These are phyloP conservation scores for Cutaneotrichosporon sp. DNA, from an alignment of 1,284 basidiomycete species.

Conservation along the genomic window DNA sequence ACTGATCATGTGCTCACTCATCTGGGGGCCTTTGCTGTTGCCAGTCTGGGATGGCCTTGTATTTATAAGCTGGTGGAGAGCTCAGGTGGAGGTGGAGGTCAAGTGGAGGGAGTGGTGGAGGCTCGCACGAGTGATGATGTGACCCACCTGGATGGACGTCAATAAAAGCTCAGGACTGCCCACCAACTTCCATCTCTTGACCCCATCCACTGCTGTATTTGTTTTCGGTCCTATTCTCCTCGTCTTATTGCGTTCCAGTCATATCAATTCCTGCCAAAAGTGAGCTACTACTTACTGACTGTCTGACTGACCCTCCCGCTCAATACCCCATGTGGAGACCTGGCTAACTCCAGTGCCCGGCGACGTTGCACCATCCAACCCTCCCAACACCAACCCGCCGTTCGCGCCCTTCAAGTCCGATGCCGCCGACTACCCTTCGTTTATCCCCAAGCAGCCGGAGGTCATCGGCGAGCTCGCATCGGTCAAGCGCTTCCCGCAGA, in stretches of 20 bases:
- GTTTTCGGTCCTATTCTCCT: too few species aligned
- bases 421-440: constrained; percentile 10
- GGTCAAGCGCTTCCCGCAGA: constrained; percentile 15
- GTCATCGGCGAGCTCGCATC: constrained; percentile 54
- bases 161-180: neutral
- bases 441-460: constrained; percentile 58
- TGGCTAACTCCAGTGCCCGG: neutral
- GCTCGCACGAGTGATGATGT: neutral
- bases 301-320: neutral
- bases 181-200: neutral
- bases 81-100: neutral
- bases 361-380: neutral
- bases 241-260: too few species aligned
- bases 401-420: constrained; percentile 11
- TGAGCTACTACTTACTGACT: neutral
- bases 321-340: neutral
- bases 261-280: neutral
- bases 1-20: too few species aligned
- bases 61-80: neutral
- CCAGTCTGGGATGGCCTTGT: too few species aligned
- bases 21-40: too few species aligned
- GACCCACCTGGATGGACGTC: neutral
- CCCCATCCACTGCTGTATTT: too few species aligned
- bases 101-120: constrained; percentile 1
- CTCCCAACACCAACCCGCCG: constrained; percentile 11